Evolutionary conservation across 495 filamentous ascomycete genomes (phyloP), one percentile per base, ranked within the genome.

Genomic region (Hypoxylon subgilvum): DNA sequence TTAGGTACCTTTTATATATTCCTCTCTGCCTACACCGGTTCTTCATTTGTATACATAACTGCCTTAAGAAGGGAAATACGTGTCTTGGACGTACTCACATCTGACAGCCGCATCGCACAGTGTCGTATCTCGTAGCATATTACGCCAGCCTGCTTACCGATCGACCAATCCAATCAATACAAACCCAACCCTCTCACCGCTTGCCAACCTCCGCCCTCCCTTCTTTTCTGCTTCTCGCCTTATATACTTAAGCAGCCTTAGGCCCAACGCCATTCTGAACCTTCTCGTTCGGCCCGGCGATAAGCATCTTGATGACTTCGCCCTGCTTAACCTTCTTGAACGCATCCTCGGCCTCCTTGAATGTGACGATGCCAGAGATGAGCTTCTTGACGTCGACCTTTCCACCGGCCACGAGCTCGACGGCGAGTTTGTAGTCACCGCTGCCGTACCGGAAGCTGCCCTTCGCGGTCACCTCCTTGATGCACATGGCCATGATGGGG

Each of bases 371-470:
- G 52, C 80, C 78, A 12, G 84, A 88, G 36, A 96, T 83, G 14
- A 96, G 74, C 61, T 79, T 74, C 76, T 87, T 88, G 28, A 95
- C 83, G 50, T 83, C 81, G 16, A 96, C 78, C 62, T 80, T 82
- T 34, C 86, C 82, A 27, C 68, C 73, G 3, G 76, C 72, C 0
- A 94, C 78, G 40, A 97, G 72, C 46, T 88, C 80, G 13, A 96
- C 77, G 1, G 89, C 91, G 7, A 90, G 78, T 69, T 82, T 75
- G 63, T 92, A 96, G 69, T 96, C 92, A 1, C 90, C 90, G 36
- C 83, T 80, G 6, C 84, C 86, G 68, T 96, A 96, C 19, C 91
- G 83, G 74, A 92, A 96, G 61, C 85, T 87, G 13, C 91, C 91
- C 67, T 86, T 86, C 3, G 89, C 79, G 16, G 82, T 88, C 3